Conservation (phyloP, 2,329 filamentous ascomycete species). For the Zalaria obscura region DNA sequence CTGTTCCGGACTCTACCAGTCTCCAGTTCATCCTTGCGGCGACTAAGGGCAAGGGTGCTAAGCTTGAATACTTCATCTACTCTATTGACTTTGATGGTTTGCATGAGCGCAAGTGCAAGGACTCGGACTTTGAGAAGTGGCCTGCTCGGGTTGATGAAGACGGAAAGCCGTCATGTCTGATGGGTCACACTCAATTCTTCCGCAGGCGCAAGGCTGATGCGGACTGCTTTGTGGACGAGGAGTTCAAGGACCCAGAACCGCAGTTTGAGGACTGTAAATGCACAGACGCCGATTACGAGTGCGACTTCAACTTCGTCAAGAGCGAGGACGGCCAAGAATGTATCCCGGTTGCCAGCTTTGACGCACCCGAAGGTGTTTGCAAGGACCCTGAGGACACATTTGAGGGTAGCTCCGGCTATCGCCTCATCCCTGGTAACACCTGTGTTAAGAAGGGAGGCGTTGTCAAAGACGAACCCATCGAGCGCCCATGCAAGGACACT, state of each 20-base stretch:
- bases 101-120: constrained; percentile 64
- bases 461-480: constrained; percentile 37
- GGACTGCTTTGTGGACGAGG: constrained; percentile 75
- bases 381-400: constrained; percentile 59
- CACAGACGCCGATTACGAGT: constrained; percentile 77
- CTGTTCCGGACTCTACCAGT: constrained; percentile 82
- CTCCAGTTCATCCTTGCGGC: constrained; percentile 77
- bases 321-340: constrained; percentile 52
- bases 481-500: constrained; percentile 59
- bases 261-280: constrained; percentile 67
- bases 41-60: constrained; percentile 36
- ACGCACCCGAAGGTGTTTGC: constrained; percentile 59
- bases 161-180: constrained; percentile 72
- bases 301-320: constrained; percentile 79
- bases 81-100: constrained; percentile 73
- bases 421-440: constrained; percentile 61
- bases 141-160: constrained; percentile 68
- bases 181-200: constrained; percentile 90
- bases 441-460: constrained; percentile 26
- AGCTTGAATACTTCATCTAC: constrained; percentile 40
- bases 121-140: constrained; percentile 75
- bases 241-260: constrained; percentile 66
- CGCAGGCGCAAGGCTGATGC: constrained; percentile 71
- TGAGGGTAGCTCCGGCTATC: constrained; percentile 77
- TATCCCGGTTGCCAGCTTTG: constrained; percentile 45